Conservation (phyloP, 73 alveolate genomes). For the Blepharisma stoltei region DNA sequence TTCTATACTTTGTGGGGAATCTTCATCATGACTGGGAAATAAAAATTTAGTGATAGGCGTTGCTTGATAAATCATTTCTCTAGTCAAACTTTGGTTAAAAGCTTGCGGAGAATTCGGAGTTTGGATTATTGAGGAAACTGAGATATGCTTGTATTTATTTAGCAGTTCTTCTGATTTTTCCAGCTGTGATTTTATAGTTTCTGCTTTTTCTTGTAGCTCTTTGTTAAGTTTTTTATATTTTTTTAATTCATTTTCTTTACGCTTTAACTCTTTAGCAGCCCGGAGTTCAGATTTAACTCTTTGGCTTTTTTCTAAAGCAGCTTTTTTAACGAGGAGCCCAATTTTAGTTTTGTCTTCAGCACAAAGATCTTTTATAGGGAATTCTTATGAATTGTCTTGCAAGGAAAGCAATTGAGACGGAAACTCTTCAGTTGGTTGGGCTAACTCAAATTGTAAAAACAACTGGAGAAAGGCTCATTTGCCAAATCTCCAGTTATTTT, state of each 20-base stretch:
- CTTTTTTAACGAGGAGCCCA: conserved; percentile 82
- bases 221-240: background rate
- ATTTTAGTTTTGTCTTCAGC: conserved; percentile 90
- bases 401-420: no score
- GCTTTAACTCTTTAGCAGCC: background rate
- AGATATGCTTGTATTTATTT: background rate
- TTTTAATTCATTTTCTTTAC: background rate
- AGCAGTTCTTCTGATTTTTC: background rate
- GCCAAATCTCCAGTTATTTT: no score
- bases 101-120: no score
- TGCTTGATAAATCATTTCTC: no score
- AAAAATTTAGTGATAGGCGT: no score
- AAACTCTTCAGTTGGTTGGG: no score
- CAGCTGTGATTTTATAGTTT: background rate
- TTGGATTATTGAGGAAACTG: no score
- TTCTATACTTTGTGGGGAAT: background rate
- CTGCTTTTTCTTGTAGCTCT: background rate
- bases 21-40: no score
- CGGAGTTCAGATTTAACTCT: background rate
- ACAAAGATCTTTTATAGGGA: conserved; percentile 76
- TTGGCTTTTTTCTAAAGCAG: conserved; percentile 45
- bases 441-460: no score
- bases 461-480: no score
- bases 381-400: no score
- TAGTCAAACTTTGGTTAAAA: no score